A percentile compares a stretch with the other conserved stretches of the same genome.
These are phyloP conservation scores for Orbilia ellipsospora DNA, from an alignment of 2,329 filamentous ascomycete genomes.

Conservation along the genomic window DNA sequence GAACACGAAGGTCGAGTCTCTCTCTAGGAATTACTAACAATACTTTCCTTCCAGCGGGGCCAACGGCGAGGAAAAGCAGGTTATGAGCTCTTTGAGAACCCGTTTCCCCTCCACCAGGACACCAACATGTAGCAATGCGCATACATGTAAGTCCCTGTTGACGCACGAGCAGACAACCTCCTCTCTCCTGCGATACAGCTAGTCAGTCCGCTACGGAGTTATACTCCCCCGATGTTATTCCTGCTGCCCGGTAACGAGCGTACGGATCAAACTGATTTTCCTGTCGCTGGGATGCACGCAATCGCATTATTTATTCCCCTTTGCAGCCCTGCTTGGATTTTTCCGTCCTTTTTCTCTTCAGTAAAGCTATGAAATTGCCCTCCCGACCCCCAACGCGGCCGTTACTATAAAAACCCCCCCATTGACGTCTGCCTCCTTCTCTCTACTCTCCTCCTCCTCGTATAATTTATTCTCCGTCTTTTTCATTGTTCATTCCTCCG, in stretches of 20 bases:
- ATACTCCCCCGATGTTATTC: constrained; percentile 17
- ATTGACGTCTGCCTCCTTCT: constrained; percentile 17
- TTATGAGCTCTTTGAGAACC: constrained; percentile 14
- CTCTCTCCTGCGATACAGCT: constrained; percentile 7
- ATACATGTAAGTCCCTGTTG: constrained; percentile 23
- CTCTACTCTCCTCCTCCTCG: constrained; percentile 22
- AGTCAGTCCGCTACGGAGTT: constrained; percentile 5
- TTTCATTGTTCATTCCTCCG: constrained; percentile 7
- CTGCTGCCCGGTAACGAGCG: constrained; percentile 18
- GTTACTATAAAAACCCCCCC: constrained; percentile 50
- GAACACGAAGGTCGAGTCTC: constrained; percentile 10
- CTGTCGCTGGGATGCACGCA: constrained; percentile 15
- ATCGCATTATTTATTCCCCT: constrained; percentile 41
- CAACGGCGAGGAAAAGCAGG: constrained; percentile 43
- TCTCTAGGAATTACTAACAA: constrained; percentile 21
- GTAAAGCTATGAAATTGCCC: constrained; percentile 7
- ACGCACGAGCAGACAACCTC: constrained; percentile 44
- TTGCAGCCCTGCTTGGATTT: constrained; percentile 52
- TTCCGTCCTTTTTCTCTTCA: constrained; percentile 38
- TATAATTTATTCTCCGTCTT: constrained; percentile 16
- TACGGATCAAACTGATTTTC: neutral
- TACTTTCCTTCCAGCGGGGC: constrained; percentile 19
- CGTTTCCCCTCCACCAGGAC: constrained; percentile 10
- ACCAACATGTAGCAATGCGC: constrained; percentile 22
- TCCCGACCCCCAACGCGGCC: constrained; percentile 28